A percentile compares a stretch with the other conserved stretches of the same genome.
These are phyloP conservation scores for Sanghuangporus sanghuang DNA, from an alignment of 1,284 basidiomycete genomes.

Conservation along the genomic window DNA sequence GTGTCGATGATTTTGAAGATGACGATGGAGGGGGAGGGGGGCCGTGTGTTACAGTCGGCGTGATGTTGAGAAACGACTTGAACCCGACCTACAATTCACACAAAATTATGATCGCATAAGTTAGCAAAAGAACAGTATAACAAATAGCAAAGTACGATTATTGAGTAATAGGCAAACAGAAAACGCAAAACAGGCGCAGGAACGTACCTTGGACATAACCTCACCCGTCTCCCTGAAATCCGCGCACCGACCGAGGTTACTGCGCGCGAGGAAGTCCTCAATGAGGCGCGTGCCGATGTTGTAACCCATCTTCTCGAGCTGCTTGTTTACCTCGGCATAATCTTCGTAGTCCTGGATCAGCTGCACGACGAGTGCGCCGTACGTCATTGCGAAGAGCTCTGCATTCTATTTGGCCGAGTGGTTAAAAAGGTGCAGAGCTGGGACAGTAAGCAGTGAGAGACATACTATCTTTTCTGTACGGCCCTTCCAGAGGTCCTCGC, in stretches of 20 bases:
- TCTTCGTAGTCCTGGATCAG: constrained; percentile 99
- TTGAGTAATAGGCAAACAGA: background rate
- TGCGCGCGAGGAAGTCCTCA: constrained; percentile 95
- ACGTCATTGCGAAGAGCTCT: constrained; percentile 95
- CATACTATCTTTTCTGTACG: constrained; percentile 87
- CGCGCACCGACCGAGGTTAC: constrained; percentile 77
- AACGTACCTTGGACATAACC: constrained; percentile 79
- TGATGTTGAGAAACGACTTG: constrained; percentile 95
- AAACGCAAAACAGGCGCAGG: background rate
- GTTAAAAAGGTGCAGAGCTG: background rate
- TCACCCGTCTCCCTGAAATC: constrained; percentile 95
- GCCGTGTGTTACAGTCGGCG: constrained; percentile 76
- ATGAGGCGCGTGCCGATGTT: constrained; percentile 96
- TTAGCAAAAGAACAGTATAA: background rate
- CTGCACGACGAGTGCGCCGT: constrained; percentile 96
- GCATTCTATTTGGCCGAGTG: constrained; percentile 55
- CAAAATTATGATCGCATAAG: constrained; percentile 5
- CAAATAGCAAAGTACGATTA: background rate
- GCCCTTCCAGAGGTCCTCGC: constrained; percentile 89
- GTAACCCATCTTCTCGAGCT: constrained; percentile 92
- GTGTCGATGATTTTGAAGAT: constrained; percentile 40
- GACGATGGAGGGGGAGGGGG: constrained; percentile 41
- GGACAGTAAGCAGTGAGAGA: constrained; percentile 7
- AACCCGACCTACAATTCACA: constrained; percentile 98
- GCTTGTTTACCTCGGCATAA: constrained; percentile 85